A percentile compares a stretch with the other conserved stretches of the same genome.
These are phyloP conservation scores for Boeremia exigua DNA, from an alignment of 2,329 filamentous ascomycete species.

Conservation along the genomic window DNA sequence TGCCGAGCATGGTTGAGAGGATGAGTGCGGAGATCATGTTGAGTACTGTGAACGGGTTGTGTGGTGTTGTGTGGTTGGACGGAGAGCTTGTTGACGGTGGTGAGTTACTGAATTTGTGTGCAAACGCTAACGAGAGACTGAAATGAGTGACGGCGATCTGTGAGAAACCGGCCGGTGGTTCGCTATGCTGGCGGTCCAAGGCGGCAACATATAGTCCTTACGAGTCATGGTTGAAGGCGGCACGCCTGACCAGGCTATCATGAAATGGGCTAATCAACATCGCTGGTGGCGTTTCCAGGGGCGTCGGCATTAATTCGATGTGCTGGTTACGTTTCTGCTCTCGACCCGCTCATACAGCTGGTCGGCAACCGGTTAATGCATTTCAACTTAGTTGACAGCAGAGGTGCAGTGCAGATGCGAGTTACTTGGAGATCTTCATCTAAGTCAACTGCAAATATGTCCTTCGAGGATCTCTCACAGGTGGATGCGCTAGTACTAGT, in stretches of 20 bases:
- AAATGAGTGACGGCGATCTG: background rate
- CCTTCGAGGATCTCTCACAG: no score
- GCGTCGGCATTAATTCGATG: background rate
- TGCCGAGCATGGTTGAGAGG: slow-evolving; percentile 10
- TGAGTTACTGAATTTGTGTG: background rate
- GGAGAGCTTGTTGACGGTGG: background rate
- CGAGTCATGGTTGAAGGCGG: background rate
- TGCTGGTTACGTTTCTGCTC: background rate
- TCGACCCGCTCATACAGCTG: background rate
- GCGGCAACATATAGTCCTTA: background rate
- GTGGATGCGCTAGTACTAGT: no score
- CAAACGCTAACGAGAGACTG: no score
- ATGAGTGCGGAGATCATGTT: slow-evolving; percentile 14
- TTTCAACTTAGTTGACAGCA: no score
- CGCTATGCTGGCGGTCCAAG: background rate
- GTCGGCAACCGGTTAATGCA: no score
- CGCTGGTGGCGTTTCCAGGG: background rate
- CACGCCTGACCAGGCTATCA: background rate
- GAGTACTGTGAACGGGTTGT: background rate
- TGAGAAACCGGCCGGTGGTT: background rate
- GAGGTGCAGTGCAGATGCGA: no score
- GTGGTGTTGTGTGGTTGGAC: background rate
- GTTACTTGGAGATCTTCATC: no score
- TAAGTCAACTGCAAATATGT: no score
- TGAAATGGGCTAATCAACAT: background rate